A percentile compares a stretch with the other conserved stretches of the same genome.
Evolutionary conservation across 2,329 filamentous ascomycete genomes (phyloP).

Genomic region (Aspergillus caelatus): DNA sequence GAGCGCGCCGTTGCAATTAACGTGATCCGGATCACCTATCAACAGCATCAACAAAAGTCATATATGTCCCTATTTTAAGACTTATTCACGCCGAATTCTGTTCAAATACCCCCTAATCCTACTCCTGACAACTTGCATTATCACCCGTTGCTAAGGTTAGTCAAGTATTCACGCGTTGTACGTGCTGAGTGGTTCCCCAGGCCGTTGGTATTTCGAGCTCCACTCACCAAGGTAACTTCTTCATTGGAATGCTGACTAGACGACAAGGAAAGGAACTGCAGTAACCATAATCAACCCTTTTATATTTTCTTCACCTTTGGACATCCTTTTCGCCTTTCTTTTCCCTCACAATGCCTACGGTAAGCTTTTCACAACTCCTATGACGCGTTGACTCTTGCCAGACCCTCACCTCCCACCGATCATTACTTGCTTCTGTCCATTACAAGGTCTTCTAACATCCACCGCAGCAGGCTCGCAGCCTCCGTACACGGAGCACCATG

Average conservation of each 20-base stretch:
- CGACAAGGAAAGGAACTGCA: constrained; percentile 27
- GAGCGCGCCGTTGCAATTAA: constrained; percentile 21
- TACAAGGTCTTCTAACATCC: constrained; percentile 41
- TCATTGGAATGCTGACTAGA: constrained; percentile 40
- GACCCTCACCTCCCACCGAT: constrained; percentile 5
- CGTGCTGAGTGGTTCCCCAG: constrained; percentile 29
- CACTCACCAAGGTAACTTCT: constrained; percentile 30
- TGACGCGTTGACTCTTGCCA: constrained; percentile 18
- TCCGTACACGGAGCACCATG: constrained; percentile 73
- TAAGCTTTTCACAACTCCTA: constrained; percentile 44
- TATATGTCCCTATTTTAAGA: constrained; percentile 25
- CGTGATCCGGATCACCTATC: constrained; percentile 27
- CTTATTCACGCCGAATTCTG: constrained; percentile 22
- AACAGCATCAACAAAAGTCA: constrained; percentile 35
- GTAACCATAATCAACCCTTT: constrained; percentile 30
- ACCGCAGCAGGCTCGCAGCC: constrained; percentile 63
- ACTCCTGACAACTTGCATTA: constrained; percentile 23
- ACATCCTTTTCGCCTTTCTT: constrained; percentile 26
- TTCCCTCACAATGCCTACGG: constrained; percentile 58
- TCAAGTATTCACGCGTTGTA: constrained; percentile 43
- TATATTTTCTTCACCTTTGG: constrained; percentile 22
- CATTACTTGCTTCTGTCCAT: constrained; percentile 6
- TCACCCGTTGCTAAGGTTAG: constrained; percentile 24
- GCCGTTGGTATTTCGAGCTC: constrained; percentile 38
- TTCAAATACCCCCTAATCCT: constrained; percentile 18